Evolutionary conservation across 495 filamentous ascomycete species (phyloP).

Genomic region (Emericellopsis terricola): DNA sequence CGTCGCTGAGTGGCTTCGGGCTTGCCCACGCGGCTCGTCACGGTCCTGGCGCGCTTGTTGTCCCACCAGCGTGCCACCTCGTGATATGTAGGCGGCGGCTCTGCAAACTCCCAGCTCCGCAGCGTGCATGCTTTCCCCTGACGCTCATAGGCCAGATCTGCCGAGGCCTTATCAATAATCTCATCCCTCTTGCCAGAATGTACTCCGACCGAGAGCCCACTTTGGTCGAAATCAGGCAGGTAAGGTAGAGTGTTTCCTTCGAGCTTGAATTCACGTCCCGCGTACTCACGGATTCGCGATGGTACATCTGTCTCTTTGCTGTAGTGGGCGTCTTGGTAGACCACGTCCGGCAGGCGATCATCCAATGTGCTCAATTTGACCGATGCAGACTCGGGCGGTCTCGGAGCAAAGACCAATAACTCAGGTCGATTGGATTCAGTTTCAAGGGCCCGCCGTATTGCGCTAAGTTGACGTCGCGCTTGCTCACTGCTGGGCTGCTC

Average conservation of each 20-base stretch:
- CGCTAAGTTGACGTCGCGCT: neutral
- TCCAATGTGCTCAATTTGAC: slow-evolving; percentile 24
- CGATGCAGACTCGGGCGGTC: slow-evolving; percentile 13
- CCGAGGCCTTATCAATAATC: slow-evolving; percentile 27
- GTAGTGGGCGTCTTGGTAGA: slow-evolving; percentile 81
- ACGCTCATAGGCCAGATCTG: slow-evolving; percentile 28
- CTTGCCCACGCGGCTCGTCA: slow-evolving; percentile 26
- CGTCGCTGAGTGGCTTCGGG: slow-evolving; percentile 17
- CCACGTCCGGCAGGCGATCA: slow-evolving; percentile 26
- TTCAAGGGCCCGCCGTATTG: neutral
- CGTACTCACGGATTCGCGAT: slow-evolving; percentile 62
- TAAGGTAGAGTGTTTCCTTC: slow-evolving; percentile 57
- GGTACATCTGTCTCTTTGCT: slow-evolving; percentile 79
- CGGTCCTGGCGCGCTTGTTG: slow-evolving; percentile 11
- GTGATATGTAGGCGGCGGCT: slow-evolving; percentile 45
- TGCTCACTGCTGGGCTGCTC: too few relatives aligned
- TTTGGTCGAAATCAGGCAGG: slow-evolving; percentile 62
- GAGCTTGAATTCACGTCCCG: slow-evolving; percentile 69
- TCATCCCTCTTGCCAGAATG: slow-evolving; percentile 30
- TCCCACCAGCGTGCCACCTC: slow-evolving; percentile 58
- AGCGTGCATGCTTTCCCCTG: slow-evolving; percentile 35
- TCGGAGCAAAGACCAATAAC: slow-evolving; percentile 3
- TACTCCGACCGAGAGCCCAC: slow-evolving; percentile 34
- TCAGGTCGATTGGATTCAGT: neutral
- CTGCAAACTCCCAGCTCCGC: slow-evolving; percentile 45